Evolutionary conservation across 371 early-diverging fungal genomes (phyloP), one percentile per base, ranked within the genome.

Genomic region (Mortierella sp.): DNA sequence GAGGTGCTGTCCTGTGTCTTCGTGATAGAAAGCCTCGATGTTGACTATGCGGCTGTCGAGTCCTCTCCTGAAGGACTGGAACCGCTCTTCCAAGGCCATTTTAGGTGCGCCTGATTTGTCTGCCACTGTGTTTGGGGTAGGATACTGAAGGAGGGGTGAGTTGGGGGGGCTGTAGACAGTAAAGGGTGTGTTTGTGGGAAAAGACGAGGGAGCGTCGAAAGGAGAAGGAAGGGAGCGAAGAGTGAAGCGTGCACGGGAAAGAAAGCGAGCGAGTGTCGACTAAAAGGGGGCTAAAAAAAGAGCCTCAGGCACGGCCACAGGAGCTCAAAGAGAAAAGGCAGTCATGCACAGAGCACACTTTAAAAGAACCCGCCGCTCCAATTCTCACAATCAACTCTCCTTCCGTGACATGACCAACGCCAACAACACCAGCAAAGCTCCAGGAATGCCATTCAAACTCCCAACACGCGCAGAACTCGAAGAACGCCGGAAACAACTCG

Each of bases 1-100:
- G 26, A 78, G 53, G n/a, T 69, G 40, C 11, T 55, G 72, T 4
- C 75, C 78, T 13, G 69, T 75, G 53, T 75, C 82, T 54, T 72
- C 75, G 31, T 78, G 75, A 31, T 34, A 43, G 13, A n/a, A 40
- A 9, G 46, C 61, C 19, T 57, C 73, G 16, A 73, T 59, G 26
- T 21, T 34, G 73, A 59, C 10, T 1, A 44, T 10, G 2, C 34
- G 73, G 14, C 44, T n/a, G 40, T 73, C 73, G 14, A 43, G n/a
- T 5, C 73, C 73, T 21, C 40, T 28, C 19, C 61, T 37, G 46
- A 73, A 73, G 26, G 73, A 73, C 46, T 73, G 73, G 19, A 55
- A 59, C 46, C 43, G 34, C 21, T 64, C 37, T 16, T 64, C 64
- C 4, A 21, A 37, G 8, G 37, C 37, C 37, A 64, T 64, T 40